Evolutionary conservation across 2,329 filamentous ascomycete genomes (phyloP).

Genomic region (Septoria petroselini): DNA sequence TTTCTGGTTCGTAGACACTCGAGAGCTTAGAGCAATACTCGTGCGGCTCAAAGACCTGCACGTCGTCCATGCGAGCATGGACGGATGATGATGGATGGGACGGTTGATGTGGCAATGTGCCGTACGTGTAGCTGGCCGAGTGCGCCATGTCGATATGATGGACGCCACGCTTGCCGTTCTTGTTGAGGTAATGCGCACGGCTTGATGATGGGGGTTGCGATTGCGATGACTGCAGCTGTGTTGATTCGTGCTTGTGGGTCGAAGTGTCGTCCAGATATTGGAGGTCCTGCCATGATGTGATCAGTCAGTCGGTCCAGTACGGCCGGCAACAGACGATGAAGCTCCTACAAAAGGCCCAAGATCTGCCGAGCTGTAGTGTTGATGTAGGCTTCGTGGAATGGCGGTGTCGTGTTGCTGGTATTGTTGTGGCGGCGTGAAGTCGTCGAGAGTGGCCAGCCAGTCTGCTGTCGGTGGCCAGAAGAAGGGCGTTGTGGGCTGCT

Average conservation of each 20-base stretch:
- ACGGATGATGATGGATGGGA: slow-evolving; percentile 32
- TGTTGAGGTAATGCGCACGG: slow-evolving; percentile 4
- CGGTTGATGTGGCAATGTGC: slow-evolving; percentile 16
- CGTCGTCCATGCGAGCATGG: slow-evolving; percentile 24
- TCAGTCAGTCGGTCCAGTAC: slow-evolving; percentile 24
- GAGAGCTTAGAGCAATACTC: slow-evolving; percentile 33
- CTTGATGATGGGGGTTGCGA: slow-evolving; percentile 3
- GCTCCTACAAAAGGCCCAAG: slow-evolving; percentile 26
- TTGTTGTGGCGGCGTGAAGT: slow-evolving; percentile 1
- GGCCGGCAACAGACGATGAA: slow-evolving; percentile 17
- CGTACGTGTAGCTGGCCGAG: slow-evolving; percentile 29
- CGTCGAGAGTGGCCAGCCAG: slow-evolving; percentile 9
- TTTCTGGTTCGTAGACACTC: slow-evolving; percentile 25
- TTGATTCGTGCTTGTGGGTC: not conserved
- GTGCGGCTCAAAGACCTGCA: slow-evolving; percentile 31
- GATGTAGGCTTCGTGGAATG: slow-evolving; percentile 20
- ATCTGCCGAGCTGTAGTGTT: slow-evolving; percentile 8
- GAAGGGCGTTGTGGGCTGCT: not conserved
- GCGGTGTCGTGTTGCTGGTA: slow-evolving; percentile 8
- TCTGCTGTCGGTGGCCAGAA: slow-evolving; percentile 10
- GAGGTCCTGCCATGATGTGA: slow-evolving; percentile 23
- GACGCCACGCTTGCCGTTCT: slow-evolving; percentile 31
- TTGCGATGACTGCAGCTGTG: slow-evolving; percentile 4
- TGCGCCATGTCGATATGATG: slow-evolving; percentile 27
- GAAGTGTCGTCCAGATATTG: slow-evolving; percentile 16